Evolutionary conservation across 352 stramenopile genomes (phyloP).

Genomic region (Globisporangium paddicum): DNA sequence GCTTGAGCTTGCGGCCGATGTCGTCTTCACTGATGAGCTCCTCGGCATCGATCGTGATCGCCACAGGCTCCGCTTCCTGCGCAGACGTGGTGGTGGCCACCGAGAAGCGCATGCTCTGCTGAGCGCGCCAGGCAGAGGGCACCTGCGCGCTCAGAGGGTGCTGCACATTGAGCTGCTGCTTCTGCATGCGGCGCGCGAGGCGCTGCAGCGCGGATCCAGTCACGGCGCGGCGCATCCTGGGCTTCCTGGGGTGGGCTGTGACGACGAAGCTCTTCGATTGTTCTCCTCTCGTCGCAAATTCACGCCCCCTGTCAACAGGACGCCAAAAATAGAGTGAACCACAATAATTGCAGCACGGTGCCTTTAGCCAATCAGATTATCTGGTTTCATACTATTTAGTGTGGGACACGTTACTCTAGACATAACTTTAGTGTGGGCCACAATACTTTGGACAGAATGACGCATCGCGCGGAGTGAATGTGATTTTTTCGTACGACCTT

Average conservation of each 20-base stretch:
- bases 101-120: conserved; percentile 18
- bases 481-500: neutral
- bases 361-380: too few species aligned
- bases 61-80: conserved; percentile 12
- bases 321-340: too few species aligned
- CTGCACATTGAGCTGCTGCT: conserved; percentile 3
- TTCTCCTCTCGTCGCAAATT: conserved; percentile 7
- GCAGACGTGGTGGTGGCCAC: conserved; percentile 29
- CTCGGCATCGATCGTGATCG: conserved; percentile 22
- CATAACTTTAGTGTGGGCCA: conserved; percentile 4
- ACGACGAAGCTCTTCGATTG: conserved; percentile 15
- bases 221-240: conserved; percentile 48
- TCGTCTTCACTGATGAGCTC: conserved; percentile 30
- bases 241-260: too few species aligned
- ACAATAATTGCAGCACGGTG: too few species aligned
- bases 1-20: conserved; percentile 85
- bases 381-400: too few species aligned
- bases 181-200: conserved; percentile 22
- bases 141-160: neutral
- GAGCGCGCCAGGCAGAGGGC: conserved; percentile 6
- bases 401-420: neutral
- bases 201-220: conserved; percentile 38
- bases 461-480: neutral
- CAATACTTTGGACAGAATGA: conserved; percentile 1
- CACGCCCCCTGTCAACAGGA: too few species aligned